Evolutionary conservation across 192 early-diverging fungal genomes (phyloP), one percentile per base, ranked within the genome.

Genomic region (Spinellus fusiger): DNA sequence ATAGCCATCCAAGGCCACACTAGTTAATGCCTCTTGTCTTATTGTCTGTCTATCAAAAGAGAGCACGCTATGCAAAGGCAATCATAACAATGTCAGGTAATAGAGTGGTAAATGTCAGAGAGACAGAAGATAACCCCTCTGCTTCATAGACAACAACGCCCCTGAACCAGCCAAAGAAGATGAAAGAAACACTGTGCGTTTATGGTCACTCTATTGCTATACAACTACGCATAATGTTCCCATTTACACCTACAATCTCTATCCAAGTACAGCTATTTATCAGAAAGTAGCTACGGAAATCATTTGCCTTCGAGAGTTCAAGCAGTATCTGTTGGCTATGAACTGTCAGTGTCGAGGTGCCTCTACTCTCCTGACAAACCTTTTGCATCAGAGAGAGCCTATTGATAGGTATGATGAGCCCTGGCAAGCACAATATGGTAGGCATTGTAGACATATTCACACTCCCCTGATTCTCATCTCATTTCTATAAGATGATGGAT

Each of bases 361-460:
- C 0, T 77, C 80, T 0, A 84, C 85, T 12, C 46, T 89, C 13
- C 64, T 89, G 27, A 73, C 84, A 23, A 89, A 89, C 64, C 68
- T 89, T 4, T 51, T 89, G 2, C 79, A 84, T 35, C 77, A 81
- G 23, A 64, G 68, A n/a, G 70, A 81, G 64, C 84, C 69, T 26
- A 46, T 67, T 27, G 75, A 73, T 54, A 65, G 57, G 27, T 86
- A 84, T 62, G 69, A 81, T 26, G 75, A 82, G 35, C 75, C 80
- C 0, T 89, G 87, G 87, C 68, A 80, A 52, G 81, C 84, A 6
- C 83, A 86, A 44, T 89, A 87, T 55, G 84, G 81, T 61, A 61
- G 61, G 13, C 22, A n/a, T 16, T 26, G 8, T 28, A 55, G 25
- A 28, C 12, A 35, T 44, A 12, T 34, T 22, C 13, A 33, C 54